A percentile compares a stretch with the other conserved stretches of the same genome.
phyloP scores from a whole-genome alignment of 768 basidiomycete species.

The Psilocybe subaeruginosa region DNA sequence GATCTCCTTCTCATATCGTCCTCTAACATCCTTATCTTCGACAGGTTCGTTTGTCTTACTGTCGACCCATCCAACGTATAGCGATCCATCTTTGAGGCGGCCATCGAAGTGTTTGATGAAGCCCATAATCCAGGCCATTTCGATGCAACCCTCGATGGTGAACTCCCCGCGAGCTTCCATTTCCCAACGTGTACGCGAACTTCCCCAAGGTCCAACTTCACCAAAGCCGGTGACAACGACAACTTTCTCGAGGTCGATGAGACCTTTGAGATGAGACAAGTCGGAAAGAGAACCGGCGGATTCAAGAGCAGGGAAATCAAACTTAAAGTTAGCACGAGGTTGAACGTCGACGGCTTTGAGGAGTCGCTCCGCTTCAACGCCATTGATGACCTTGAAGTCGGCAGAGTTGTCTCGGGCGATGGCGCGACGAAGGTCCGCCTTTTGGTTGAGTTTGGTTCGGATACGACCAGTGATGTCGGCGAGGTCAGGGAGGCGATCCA shows the following conservation, averaged over 20 bases:
- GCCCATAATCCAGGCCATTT: conserved; percentile 99
- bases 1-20: conserved; percentile 94
- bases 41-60: conserved; percentile 91
- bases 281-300: conserved; percentile 68
- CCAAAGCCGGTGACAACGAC: conserved; percentile 96
- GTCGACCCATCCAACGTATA: conserved; percentile 99
- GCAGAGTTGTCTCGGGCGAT: conserved; percentile 92
- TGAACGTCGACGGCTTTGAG: conserved; percentile 91
- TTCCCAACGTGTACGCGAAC: conserved; percentile 97
- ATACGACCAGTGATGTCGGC: conserved; percentile 91
- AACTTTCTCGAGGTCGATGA: conserved; percentile 96
- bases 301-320: conserved; percentile 91
- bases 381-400: conserved; percentile 93
- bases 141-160: conserved; percentile 96
- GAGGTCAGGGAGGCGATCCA: conserved; percentile 95
- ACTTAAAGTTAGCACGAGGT: conserved; percentile 98
- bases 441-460: conserved; percentile 77
- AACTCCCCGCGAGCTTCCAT: conserved; percentile 99
- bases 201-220: conserved; percentile 98
- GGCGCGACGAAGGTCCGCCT: conserved; percentile 91
- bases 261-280: conserved; percentile 77
- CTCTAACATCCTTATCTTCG: conserved; percentile 96
- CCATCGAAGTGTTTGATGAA: conserved; percentile 99
- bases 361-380: conserved; percentile 89
- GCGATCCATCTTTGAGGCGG: conserved; percentile 87